A percentile compares a stretch with the other conserved stretches of the same genome.
Evolutionary conservation across 495 filamentous ascomycete genomes (phyloP).

Genomic region (Neurospora pannonica): DNA sequence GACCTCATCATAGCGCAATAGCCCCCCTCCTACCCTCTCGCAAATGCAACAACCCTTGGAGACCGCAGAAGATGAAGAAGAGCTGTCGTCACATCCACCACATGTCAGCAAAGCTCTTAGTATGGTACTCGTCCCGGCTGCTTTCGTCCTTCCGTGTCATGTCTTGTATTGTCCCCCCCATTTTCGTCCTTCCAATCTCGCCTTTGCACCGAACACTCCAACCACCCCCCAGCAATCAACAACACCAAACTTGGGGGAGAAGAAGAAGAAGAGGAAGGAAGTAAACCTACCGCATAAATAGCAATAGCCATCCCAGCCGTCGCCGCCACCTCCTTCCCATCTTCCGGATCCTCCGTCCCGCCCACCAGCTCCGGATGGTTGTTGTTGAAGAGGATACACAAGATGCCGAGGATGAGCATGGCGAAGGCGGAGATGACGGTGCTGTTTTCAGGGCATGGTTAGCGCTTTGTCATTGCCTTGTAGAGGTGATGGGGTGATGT

Average conservation of each 20-base stretch:
- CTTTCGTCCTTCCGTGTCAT: not conserved
- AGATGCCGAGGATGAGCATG: slow-evolving; percentile 75
- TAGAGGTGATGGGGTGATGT: no score
- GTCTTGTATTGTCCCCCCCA: not conserved
- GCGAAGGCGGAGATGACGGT: slow-evolving; percentile 82
- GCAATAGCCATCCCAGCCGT: slow-evolving; percentile 78
- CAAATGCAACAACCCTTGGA: slow-evolving; percentile 72
- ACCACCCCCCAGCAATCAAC: no score
- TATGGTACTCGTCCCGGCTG: not conserved
- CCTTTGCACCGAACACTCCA: no score
- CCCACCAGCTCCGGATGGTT: slow-evolving; percentile 77
- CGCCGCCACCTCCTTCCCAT: slow-evolving; percentile 67
- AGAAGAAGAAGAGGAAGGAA: no score
- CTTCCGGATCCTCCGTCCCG: slow-evolving; percentile 57
- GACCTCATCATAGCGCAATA: slow-evolving; percentile 68
- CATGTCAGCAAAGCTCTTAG: not conserved
- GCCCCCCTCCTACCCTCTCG: slow-evolving; percentile 69
- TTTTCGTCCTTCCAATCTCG: no score
- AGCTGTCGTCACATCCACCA: not conserved
- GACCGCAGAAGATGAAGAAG: slow-evolving; percentile 61
- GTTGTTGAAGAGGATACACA: slow-evolving; percentile 67
- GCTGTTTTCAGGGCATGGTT: no score
- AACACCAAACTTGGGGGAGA: no score
- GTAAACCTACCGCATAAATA: slow-evolving; percentile 66
- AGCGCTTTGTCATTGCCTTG: not conserved